Base-by-base conservation (phyloP, 2,329 filamentous ascomycete genomes). In the Sporothrix variecibatus region DNA sequence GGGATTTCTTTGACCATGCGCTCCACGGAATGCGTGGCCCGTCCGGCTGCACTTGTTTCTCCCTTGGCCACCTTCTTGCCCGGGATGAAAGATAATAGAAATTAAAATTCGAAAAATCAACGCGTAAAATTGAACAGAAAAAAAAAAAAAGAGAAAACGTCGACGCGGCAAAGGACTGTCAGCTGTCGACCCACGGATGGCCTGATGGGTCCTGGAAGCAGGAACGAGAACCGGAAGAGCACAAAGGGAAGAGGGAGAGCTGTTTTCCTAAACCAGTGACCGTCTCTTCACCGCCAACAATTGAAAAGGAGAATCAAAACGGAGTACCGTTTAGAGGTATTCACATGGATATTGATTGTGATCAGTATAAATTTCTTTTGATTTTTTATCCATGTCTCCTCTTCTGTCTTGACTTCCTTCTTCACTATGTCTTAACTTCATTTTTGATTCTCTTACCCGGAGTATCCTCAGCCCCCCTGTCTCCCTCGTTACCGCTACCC, bases 211-310 rank as follows among this genome's bases (percentile, higher is more conserved):
- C 53, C 26, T 58, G 9, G 23, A 31, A 31, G 6, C 49, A 26
- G 34, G 34, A 64, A 64, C 34, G 43, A 49, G 60, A 6, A 9
- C 31, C 60, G 20, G 9, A 64, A 20, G 34, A 64, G 34, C 4
- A 43, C 9, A 56, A 7, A 26, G n/a, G 6, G 43, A 49, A 56
- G 2, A 26, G 34, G 8, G 34, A 43, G 60, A 26, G 60, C 60
- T 64, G 6, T 43, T 64, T 64, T 43, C 60, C 60, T 64, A 23
- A 64, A 11, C 11, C 3, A 20, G n/a, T 3, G 31, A 20, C 17
- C 60, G 60, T 64, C 38, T 64, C 34, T 23, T 64, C 60, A 64
- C 60, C 60, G 60, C 60, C 60, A 28, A 31, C 28, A 2, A 58
- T 8, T 1, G 23, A 4, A 23, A 34, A 34, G 28, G 1, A 7